phyloP scores from a whole-genome alignment of 148 eudicot genomes.

The Rhododendron griersonianum region DNA sequence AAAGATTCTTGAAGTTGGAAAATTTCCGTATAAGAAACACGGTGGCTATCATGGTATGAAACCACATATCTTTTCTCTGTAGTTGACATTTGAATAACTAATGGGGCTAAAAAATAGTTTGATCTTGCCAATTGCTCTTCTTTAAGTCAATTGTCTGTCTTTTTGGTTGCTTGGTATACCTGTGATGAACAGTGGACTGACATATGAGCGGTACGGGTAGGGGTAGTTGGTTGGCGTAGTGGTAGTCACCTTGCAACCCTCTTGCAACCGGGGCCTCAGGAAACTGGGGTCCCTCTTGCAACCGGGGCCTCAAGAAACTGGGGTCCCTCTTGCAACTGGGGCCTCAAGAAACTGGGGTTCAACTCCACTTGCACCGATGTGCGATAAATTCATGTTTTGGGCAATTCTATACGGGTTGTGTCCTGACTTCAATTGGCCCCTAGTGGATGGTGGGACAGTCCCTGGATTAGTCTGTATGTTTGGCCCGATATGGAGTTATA shows the following conservation, averaged over 20 bases:
- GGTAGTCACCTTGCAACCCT: neutral
- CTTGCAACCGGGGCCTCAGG: neutral
- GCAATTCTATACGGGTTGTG: neutral
- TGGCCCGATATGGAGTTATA: neutral
- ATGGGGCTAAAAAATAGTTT: conserved; percentile 14
- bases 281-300: neutral
- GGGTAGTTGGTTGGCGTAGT: neutral
- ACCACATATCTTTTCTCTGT: neutral
- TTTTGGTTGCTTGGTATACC: neutral
- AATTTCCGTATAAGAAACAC: conserved; percentile 46
- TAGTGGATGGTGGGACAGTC: neutral
- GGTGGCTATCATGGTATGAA: conserved; percentile 59
- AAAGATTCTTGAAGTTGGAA: conserved; percentile 78
- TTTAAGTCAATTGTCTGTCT: neutral
- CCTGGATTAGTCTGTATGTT: neutral
- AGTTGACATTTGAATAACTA: conserved; percentile 17
- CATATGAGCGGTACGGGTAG: neutral
- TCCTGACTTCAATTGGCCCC: neutral
- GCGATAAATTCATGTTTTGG: neutral
- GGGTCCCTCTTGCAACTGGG: neutral
- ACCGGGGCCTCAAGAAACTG: neutral
- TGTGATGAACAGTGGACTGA: neutral
- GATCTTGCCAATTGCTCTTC: neutral
- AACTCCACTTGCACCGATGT: neutral
- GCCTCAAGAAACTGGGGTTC: neutral